These are phyloP conservation scores for Plasmodium relictum DNA, from an alignment of 169 alveolate species.

Conservation along the genomic window DNA sequence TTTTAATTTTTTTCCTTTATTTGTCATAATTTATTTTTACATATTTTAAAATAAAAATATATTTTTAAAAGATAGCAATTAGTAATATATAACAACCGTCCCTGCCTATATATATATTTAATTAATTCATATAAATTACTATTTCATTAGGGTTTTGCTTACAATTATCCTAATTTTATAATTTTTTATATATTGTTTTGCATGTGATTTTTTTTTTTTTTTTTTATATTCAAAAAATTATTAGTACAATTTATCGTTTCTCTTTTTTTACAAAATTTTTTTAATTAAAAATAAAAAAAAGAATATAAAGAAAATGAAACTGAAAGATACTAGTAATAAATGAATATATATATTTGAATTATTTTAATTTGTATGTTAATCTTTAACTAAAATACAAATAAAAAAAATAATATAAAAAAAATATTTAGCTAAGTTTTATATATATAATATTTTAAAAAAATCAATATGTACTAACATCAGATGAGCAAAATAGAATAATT, in stretches of 20 bases:
- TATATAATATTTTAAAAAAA: conserved; percentile 27
- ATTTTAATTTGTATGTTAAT: conserved; percentile 31
- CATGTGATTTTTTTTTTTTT: too few species aligned
- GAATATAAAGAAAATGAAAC: conserved; percentile 18
- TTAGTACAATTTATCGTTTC: conserved; percentile 10
- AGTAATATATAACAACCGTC: too few species aligned
- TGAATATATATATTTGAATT: conserved; percentile 3
- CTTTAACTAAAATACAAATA: conserved; percentile 33
- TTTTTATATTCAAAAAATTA: conserved; percentile 13
- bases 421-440: neutral
- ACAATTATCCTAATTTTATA: too few species aligned
- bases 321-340: conserved; percentile 16
- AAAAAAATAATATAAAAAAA: neutral
- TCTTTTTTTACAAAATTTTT: neutral
- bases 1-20: too few species aligned
- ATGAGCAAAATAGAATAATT: conserved; percentile 29
- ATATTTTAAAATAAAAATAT: too few species aligned
- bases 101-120: too few species aligned
- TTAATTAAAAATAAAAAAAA: conserved; percentile 29
- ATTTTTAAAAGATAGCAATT: too few species aligned
- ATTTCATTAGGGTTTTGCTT: too few species aligned
- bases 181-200: too few species aligned
- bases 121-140: too few species aligned
- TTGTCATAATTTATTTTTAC: too few species aligned
- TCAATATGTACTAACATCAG: conserved; percentile 45